These are phyloP conservation scores for Trypanosoma platydactyli DNA, from an alignment of 208 protist species.

Conservation along the genomic window DNA sequence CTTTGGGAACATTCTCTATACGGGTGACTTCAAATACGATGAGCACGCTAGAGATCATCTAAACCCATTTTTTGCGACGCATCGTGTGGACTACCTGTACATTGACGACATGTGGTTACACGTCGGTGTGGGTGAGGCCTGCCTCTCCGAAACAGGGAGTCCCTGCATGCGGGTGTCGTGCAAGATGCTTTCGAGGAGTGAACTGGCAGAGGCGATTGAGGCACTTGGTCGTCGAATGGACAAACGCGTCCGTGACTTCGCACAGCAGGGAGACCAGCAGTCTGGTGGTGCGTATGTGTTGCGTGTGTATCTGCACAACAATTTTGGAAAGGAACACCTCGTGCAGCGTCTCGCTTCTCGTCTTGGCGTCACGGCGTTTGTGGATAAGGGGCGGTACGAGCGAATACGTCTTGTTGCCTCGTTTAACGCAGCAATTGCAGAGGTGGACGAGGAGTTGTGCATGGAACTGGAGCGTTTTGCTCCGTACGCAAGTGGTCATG, in stretches of 20 bases:
- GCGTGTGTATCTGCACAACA: slow-evolving; percentile 79
- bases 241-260: slow-evolving; percentile 34
- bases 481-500: slow-evolving; percentile 31
- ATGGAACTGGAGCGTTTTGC: slow-evolving; percentile 5
- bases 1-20: slow-evolving; percentile 67
- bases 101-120: slow-evolving; percentile 88
- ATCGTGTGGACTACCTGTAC: slow-evolving; percentile 78
- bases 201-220: slow-evolving; percentile 69
- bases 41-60: slow-evolving; percentile 32
- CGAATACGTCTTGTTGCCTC: slow-evolving; percentile 40
- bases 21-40: slow-evolving; percentile 81
- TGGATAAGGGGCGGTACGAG: slow-evolving; percentile 57
- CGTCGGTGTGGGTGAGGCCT: slow-evolving; percentile 32
- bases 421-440: slow-evolving; percentile 30
- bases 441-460: slow-evolving; percentile 17
- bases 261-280: background rate
- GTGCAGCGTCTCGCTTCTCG: slow-evolving; percentile 59
- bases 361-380: slow-evolving; percentile 50
- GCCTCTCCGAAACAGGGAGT: background rate
- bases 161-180: slow-evolving; percentile 39
- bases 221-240: slow-evolving; percentile 71
- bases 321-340: slow-evolving; percentile 79
- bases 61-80: slow-evolving; percentile 42
- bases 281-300: slow-evolving; percentile 45
- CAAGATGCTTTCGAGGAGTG: slow-evolving; percentile 60